Evolutionary conservation across 2,329 filamentous ascomycete genomes (phyloP), one percentile per base, ranked within the genome.

Genomic region (Hymenoscyphus infarciens): DNA sequence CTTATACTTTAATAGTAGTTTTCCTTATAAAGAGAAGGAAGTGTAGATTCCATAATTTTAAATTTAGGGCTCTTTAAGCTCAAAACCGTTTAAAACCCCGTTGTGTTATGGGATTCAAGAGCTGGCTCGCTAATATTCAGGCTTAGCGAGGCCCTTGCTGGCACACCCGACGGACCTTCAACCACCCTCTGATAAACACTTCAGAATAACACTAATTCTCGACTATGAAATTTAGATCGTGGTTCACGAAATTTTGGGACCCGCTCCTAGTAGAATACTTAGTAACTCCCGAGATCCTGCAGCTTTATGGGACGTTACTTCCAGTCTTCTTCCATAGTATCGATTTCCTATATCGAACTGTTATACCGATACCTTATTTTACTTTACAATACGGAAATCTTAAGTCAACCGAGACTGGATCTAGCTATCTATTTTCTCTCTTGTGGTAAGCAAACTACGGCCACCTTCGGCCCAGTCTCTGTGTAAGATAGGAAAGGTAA

Each of bases 381-480:
- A 16, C 25, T n/a, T 11, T 27, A 29, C 11, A 27, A 5, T 11
- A 3, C 52, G 25, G 52, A 16, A 31, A 31, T 2, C 22, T 31
- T 22, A 29, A 54, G 49, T 5, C 39, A 54, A 15, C 49, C 49
- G 49, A 54, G 22, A 29, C 52, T 11, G 29, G 31, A 2, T 11
- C 25, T 31, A 15, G 22, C 29, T 3, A 8, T 22, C 7, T 4
- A 11, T 11, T 5, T 19, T 45, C 39, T 45, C 29, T 27, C 15
- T 27, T 54, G 52, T 31, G 5, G 25, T 29, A 54, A 31, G 52
- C 52, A 54, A 54, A 54, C 52, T 25, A 54, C 52, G 52, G 52
- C 25, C 22, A 54, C 11, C 15, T 29, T 54, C 52, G 52, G 52
- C 29, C 52, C 29, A 54, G 22, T 29, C 52, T 49, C 19, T 49